These are phyloP conservation scores for Vinca minor DNA, from an alignment of 257 asterid species.

Conservation along the genomic window DNA sequence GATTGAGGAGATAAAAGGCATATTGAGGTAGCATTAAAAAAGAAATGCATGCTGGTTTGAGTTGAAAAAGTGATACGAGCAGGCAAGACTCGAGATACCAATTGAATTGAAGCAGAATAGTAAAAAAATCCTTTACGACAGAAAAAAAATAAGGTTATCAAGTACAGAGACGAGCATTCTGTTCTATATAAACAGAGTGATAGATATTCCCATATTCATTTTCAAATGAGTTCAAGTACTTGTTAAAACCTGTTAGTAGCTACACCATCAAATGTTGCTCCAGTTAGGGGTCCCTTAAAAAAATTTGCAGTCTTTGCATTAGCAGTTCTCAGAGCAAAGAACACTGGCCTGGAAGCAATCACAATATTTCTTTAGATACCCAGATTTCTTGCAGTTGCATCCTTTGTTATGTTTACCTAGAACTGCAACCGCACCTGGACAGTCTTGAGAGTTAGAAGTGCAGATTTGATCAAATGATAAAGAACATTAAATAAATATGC, in stretches of 20 bases:
- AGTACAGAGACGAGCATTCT: not conserved
- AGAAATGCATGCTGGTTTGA: not conserved
- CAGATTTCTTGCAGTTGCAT: slow-evolving; percentile 66
- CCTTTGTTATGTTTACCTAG: slow-evolving; percentile 47
- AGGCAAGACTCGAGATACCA: not conserved
- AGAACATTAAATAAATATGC: not conserved
- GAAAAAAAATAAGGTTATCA: not conserved
- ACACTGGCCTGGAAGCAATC: slow-evolving; percentile 76
- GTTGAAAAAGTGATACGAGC: not conserved
- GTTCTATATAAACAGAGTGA: not conserved
- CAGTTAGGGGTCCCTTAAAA: slow-evolving; percentile 36
- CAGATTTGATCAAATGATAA: not conserved
- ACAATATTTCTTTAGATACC: slow-evolving; percentile 75
- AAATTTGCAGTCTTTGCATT: slow-evolving; percentile 68
- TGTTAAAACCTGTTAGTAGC: slow-evolving; percentile 24
- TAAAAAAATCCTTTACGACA: not conserved
- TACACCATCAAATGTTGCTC: slow-evolving; percentile 21
- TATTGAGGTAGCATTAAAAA: too few species aligned
- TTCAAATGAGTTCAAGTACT: slow-evolving; percentile 20
- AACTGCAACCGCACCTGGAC: slow-evolving; percentile 17
- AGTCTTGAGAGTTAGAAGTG: slow-evolving; percentile 1
- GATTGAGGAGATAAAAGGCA: too few species aligned
- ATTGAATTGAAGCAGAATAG: not conserved
- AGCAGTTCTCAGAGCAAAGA: slow-evolving; percentile 65
- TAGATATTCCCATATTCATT: not conserved